These are phyloP conservation scores for Coprinellus micaceus DNA, from an alignment of 768 basidiomycete species.

Conservation along the genomic window DNA sequence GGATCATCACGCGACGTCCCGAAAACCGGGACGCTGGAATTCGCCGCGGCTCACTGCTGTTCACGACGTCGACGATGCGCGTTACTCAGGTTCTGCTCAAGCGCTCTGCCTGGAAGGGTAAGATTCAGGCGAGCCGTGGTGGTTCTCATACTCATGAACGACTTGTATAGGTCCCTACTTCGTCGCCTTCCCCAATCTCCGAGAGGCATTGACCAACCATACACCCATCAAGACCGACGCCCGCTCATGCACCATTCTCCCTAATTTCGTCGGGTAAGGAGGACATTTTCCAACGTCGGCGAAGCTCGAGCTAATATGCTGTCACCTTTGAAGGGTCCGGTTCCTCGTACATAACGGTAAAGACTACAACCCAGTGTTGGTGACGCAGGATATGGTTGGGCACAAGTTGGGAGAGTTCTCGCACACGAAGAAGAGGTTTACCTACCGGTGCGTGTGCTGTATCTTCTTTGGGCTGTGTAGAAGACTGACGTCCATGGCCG, in stretches of 20 bases:
- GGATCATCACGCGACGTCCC: neutral
- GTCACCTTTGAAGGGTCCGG: too few species aligned
- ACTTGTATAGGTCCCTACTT: constrained; percentile 95
- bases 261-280: constrained; percentile 90
- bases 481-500: too few species aligned
- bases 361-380: constrained; percentile 77
- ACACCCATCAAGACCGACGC: constrained; percentile 87
- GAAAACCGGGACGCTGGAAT: too few species aligned
- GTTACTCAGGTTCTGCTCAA: constrained; percentile 56
- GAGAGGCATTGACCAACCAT: constrained; percentile 75
- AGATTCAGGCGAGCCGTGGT: constrained; percentile 3
- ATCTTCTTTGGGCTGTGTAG: too few species aligned
- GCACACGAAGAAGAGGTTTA: constrained; percentile 83
- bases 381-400: constrained; percentile 98
- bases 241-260: constrained; percentile 87
- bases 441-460: constrained; percentile 64
- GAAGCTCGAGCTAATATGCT: too few species aligned
- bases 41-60: neutral
- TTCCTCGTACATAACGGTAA: constrained; percentile 96
- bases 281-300: neutral
- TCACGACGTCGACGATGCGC: constrained; percentile 43
- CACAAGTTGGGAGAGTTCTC: constrained; percentile 97
- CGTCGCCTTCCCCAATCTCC: constrained; percentile 85
- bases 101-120: constrained; percentile 86
- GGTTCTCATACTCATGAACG: neutral